Evolutionary conservation across 805 yeast genomes (phyloP), one percentile per base, ranked within the genome.

Genomic region (Diddensiella transvaalensis): DNA sequence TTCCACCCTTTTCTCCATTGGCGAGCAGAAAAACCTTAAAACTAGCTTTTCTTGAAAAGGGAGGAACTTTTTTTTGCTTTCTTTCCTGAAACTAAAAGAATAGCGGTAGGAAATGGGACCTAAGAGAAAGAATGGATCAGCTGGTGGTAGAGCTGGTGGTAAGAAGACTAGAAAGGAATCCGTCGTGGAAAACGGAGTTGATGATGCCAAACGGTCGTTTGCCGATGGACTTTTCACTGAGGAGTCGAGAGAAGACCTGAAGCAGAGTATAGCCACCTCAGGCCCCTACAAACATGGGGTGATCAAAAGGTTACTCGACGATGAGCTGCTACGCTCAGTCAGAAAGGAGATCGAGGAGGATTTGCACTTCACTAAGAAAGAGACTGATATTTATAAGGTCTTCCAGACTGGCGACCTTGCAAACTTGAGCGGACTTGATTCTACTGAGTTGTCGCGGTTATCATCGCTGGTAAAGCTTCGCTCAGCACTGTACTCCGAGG

Each of bases 381-480:
- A 95, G 66, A 93, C 99, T 0, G 99, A 93, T 63, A 93, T 93
- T 54, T 93, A 93, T 68, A 90, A 87, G 65, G 96, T 91, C 24
- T 69, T 64, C 47, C 76, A 97, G 83, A 72, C 86, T 79, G 69
- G 99, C 84, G 63, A 88, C 67, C 76, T 93, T 57, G 96, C 96
- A 37, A 95, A 93, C 64, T 68, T 93, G 38, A 85, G 93, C 0
- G 96, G 96, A 1, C 73, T 93, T 52, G 79, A 88, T 53, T 75
- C 82, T 73, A 78, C 80, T 47, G 96, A 91, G 63, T 67, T 85
- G 21, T 74, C 81, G 4, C 72, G 85, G 57, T 70, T 93, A 45
- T 89, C 95, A 3, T 82, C 85, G 6, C 65, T 95, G 40, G 85
- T 73, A 63, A 85, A 86, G 60, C 70, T 93, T 32, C 74, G 99